phyloP scores from a whole-genome alignment of 2,329 filamentous ascomycete genomes.

The Neonectria sp. region DNA sequence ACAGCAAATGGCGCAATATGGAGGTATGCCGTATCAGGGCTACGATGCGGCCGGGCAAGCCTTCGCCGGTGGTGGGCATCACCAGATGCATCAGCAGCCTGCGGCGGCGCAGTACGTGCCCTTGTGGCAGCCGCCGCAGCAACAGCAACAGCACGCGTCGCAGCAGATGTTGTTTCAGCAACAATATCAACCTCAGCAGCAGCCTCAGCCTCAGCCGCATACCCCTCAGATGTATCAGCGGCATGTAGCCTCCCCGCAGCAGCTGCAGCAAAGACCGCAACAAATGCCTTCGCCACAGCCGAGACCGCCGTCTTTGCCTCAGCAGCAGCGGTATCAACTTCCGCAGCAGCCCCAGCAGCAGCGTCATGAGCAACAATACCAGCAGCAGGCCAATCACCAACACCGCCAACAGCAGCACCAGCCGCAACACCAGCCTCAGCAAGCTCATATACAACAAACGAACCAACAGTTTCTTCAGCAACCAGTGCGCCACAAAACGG shows the following conservation, averaged over 20 bases:
- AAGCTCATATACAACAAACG: conserved; percentile 29
- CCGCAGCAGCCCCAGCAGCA: conserved; percentile 36
- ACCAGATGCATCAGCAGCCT: conserved; percentile 44
- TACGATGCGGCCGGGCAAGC: conserved; percentile 42
- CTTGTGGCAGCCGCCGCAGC: conserved; percentile 54
- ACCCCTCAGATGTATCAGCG: conserved; percentile 51
- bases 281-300: conserved; percentile 41
- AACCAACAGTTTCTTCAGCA: conserved; percentile 27
- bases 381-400: conserved; percentile 25
- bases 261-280: conserved; percentile 37
- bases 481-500: conserved; percentile 26
- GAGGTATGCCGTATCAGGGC: conserved; percentile 44
- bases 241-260: conserved; percentile 48
- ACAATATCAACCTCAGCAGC: conserved; percentile 50
- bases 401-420: conserved; percentile 36
- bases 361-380: conserved; percentile 27
- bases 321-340: conserved; percentile 42
- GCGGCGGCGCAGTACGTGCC: conserved; percentile 45
- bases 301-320: conserved; percentile 40
- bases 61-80: conserved; percentile 32
- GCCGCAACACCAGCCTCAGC: conserved; percentile 25
- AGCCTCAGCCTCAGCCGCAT: conserved; percentile 50
- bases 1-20: conserved; percentile 45
- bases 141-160: conserved; percentile 49
- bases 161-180: conserved; percentile 45